Percentiles rank a stretch among this genome's conserved stretches.
Conservation (phyloP, 108 stramenopile genomes). For the Tribonema minus region DNA sequence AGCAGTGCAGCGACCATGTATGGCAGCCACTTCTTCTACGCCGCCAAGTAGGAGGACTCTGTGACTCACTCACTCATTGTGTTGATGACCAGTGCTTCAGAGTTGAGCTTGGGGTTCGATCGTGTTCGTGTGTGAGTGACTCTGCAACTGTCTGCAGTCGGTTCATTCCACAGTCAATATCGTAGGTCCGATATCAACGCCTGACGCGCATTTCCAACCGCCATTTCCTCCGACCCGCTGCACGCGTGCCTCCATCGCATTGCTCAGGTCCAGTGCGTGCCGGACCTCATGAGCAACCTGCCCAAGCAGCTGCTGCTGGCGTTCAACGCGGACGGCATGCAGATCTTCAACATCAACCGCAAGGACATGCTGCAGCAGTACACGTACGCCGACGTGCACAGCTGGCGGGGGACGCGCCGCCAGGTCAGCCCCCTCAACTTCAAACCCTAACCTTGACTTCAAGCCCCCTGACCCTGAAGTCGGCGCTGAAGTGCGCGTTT, state of each 20-base stretch:
- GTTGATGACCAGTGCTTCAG: too few relatives aligned
- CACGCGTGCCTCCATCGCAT: too few relatives aligned
- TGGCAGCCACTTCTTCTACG: constrained; percentile 63
- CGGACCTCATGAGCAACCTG: constrained; percentile 38
- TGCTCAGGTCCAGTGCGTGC: constrained; percentile 20
- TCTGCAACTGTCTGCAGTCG: too few relatives aligned
- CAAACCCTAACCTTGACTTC: too few relatives aligned
- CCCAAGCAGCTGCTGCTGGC: constrained; percentile 54
- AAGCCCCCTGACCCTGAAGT: too few relatives aligned
- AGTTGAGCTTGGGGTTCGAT: constrained; percentile 36
- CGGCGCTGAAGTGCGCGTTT: too few relatives aligned
- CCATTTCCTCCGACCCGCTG: constrained; percentile 58
- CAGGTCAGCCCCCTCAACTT: too few relatives aligned
- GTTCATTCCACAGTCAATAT: constrained; percentile 45
- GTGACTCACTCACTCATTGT: too few relatives aligned
- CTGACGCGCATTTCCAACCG: constrained; percentile 47
- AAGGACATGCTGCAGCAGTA: constrained; percentile 43
- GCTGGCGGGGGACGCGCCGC: constrained; percentile 59
- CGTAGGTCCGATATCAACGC: constrained; percentile 12
- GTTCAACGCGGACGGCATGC: constrained; percentile 60
- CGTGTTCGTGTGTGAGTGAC: constrained; percentile 14
- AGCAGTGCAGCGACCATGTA: constrained; percentile 45
- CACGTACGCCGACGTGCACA: constrained; percentile 62
- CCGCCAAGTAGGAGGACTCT: constrained; percentile 23
- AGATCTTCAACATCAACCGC: constrained; percentile 46